Conservation (phyloP, 306 rosid genomes). For the Cucumis sativus region DNA sequence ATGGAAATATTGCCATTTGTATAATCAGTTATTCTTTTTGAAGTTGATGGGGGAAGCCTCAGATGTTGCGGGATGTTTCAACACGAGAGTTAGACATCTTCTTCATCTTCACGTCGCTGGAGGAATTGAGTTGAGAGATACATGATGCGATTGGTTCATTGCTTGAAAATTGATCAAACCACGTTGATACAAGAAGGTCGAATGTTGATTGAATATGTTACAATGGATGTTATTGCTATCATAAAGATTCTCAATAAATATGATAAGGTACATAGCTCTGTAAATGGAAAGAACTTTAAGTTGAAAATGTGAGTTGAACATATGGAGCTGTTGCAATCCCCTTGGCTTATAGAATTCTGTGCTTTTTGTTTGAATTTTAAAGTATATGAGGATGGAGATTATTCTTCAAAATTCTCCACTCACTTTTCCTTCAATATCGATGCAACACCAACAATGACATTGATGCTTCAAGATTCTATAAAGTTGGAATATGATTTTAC, state of each 20-base stretch:
- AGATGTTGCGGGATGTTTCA: slow-evolving; percentile 53
- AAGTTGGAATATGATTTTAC: slow-evolving; percentile 60
- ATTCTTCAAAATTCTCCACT: slow-evolving; percentile 29
- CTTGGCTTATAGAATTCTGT: slow-evolving; percentile 87
- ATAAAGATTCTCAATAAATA: slow-evolving; percentile 88
- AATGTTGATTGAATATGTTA: slow-evolving; percentile 60
- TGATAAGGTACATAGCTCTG: slow-evolving; percentile 82
- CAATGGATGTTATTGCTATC: slow-evolving; percentile 75
- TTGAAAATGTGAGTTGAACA: slow-evolving; percentile 62
- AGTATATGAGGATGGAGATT: slow-evolving; percentile 27
- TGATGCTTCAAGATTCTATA: slow-evolving; percentile 57
- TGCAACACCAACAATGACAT: slow-evolving; percentile 32
- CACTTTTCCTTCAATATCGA: slow-evolving; percentile 44
- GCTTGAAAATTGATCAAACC: slow-evolving; percentile 54
- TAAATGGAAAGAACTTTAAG: slow-evolving; percentile 59
- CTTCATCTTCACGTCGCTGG: slow-evolving; percentile 65
- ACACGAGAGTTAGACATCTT: slow-evolving; percentile 8
- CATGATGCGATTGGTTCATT: slow-evolving; percentile 33
- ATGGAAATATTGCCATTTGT: slow-evolving; percentile 20
- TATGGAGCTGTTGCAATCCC: slow-evolving; percentile 76
- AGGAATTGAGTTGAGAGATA: slow-evolving; percentile 49
- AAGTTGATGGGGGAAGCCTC: slow-evolving; percentile 82
- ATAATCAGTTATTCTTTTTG: slow-evolving; percentile 61
- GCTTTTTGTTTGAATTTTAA: slow-evolving; percentile 66
- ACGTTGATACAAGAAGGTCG: slow-evolving; percentile 51